Percentiles rank a stretch among this genome's conserved stretches.
phyloP scores from a whole-genome alignment of 208 protist species.

The Wallacemonas sp. region DNA sequence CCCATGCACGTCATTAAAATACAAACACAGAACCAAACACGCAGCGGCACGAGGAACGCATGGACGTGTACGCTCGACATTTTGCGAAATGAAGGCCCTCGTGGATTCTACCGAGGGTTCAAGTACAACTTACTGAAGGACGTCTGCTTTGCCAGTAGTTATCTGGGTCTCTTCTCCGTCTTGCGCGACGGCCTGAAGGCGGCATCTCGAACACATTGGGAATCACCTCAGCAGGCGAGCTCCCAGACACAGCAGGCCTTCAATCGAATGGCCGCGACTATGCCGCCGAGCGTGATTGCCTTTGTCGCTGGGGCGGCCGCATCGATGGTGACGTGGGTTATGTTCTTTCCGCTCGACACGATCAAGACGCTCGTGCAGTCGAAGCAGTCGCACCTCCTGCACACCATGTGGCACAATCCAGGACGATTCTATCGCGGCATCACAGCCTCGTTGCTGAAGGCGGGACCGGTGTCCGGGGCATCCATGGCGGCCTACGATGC shows the following conservation, averaged over 20 bases:
- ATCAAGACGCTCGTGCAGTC: conserved; percentile 85
- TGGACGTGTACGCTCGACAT: conserved; percentile 75
- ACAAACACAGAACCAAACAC: conserved; percentile 74
- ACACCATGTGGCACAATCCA: conserved; percentile 19
- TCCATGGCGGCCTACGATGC: conserved; percentile 80
- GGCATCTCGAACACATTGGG: no score
- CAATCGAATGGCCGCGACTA: neutral
- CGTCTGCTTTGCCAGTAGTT: conserved; percentile 66
- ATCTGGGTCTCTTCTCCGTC: conserved; percentile 75
- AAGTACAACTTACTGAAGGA: conserved; percentile 74
- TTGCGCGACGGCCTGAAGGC: conserved; percentile 12
- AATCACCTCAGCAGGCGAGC: neutral
- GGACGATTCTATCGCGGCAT: conserved; percentile 61
- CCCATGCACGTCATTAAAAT: conserved; percentile 90
- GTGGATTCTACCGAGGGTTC: conserved; percentile 81
- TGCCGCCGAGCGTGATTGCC: conserved; percentile 17
- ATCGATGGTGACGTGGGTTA: conserved; percentile 68
- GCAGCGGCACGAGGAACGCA: conserved; percentile 48
- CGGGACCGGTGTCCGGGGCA: conserved; percentile 70
- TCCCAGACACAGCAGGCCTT: neutral
- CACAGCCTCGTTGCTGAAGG: conserved; percentile 62
- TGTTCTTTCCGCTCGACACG: conserved; percentile 85
- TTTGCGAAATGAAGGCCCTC: conserved; percentile 43
- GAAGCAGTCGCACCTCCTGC: conserved; percentile 26
- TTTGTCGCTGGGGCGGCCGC: conserved; percentile 61